Base-by-base conservation (phyloP, 257 asterid genomes). In the Hygrophila difformis region DNA sequence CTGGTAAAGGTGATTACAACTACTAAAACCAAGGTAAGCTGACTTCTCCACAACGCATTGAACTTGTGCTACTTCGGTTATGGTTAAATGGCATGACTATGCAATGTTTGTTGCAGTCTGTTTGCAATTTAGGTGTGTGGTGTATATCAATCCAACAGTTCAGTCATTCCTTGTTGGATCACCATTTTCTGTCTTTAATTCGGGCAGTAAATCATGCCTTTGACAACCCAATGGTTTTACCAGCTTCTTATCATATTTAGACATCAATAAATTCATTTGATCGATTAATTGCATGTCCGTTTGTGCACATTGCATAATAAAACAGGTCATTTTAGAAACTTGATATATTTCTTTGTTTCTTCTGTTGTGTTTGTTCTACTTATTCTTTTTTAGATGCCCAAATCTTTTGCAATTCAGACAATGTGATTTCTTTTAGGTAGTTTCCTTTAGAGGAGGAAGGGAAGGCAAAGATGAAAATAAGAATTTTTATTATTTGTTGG, bases 121-220 rank as follows among this genome's bases (percentile, higher is more conserved):
- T 78, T 61, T 85, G 93, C 65, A 85, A 74, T 59, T 70, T 78
- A 64, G 87, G 85, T 12, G 79, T 74, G 23, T 85, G 95, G 95
- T 81, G 95, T 53, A 67, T 81, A 65, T 81, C 95, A 2, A 61
- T 78, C 59, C 95, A 85, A 52, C 87, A 85, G 63, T 66, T 85
- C 46, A 54, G 55, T 44, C 49, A 63, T 36, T 47, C 70, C 35
- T 6, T 61, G 55, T 68, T 85, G 71, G 77, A 60, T 47, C 63
- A 38, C 34, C 77, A 81, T 57, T 61, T 78, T 18, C 67, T 71
- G 44, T 65, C 72, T 35, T 51, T 81, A 67, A 35, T 85, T 40
- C 67, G 74, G 64, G 85, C 87, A 48, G 40, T 81, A 47, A 57
- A 53, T 22, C 67, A 73, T 76, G 93, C 81, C 43, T 78, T 85